Evolutionary conservation across 371 early-diverging fungal genomes (phyloP).

Genomic region (Actinomortierella ambigua): DNA sequence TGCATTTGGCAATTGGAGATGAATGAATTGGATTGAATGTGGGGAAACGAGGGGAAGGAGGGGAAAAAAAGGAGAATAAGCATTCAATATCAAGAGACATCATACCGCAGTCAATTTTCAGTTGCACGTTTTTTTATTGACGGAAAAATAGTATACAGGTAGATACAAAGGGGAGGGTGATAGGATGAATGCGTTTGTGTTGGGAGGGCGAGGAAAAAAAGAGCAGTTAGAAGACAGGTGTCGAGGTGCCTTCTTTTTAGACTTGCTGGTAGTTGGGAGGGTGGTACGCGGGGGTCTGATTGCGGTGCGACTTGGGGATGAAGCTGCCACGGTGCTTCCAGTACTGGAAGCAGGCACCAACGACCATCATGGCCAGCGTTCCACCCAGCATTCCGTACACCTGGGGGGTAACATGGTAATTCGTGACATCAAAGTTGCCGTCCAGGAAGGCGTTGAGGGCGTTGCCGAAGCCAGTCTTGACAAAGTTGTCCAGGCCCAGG

Average conservation of each 20-base stretch:
- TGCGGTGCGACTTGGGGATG: slow-evolving; percentile 44
- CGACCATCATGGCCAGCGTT: slow-evolving; percentile 53
- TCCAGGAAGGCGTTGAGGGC: slow-evolving; percentile 35
- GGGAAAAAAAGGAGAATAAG: too few relatives aligned
- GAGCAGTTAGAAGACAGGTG: too few relatives aligned
- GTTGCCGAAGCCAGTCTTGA: slow-evolving; percentile 54
- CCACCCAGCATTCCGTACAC: slow-evolving; percentile 65
- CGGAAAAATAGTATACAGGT: too few relatives aligned
- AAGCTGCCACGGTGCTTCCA: slow-evolving; percentile 40
- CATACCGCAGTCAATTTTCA: too few relatives aligned
- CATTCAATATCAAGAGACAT: too few relatives aligned
- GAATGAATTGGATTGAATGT: too few relatives aligned
- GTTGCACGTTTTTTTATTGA: too few relatives aligned
- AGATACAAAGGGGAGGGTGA: too few relatives aligned
- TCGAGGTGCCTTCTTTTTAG: slow-evolving; percentile 6
- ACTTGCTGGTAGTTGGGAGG: slow-evolving; percentile 35
- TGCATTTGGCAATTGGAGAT: too few relatives aligned
- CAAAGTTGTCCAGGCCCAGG: slow-evolving; percentile 61
- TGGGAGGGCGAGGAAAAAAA: too few relatives aligned
- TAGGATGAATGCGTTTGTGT: too few relatives aligned
- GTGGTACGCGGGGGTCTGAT: slow-evolving; percentile 16
- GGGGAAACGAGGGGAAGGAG: too few relatives aligned
- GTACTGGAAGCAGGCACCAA: slow-evolving; percentile 60
- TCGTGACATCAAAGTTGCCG: slow-evolving; percentile 24
- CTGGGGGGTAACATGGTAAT: slow-evolving; percentile 45